Evolutionary conservation across 441 rosid genomes (phyloP).

Genomic region (Arabidopsis lyrata): DNA sequence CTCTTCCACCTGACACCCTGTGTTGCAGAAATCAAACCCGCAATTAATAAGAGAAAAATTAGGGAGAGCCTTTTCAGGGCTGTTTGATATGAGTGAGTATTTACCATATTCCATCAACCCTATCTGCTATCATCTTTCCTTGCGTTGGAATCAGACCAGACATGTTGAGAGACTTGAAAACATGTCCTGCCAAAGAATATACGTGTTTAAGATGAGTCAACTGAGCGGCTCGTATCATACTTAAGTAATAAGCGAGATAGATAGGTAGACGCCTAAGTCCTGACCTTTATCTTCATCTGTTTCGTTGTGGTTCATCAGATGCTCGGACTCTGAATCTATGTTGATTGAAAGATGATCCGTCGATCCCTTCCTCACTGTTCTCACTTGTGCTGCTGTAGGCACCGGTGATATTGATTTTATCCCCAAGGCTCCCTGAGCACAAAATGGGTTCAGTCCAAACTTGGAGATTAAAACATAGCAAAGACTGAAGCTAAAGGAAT

Average conservation of each 20-base stretch:
- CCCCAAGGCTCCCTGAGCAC: conserved; percentile 62
- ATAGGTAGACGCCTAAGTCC: conserved; percentile 36
- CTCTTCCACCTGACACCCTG: conserved; percentile 89
- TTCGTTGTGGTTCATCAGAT: conserved; percentile 61
- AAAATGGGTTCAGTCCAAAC: conserved; percentile 28
- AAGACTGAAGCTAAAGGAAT: neutral
- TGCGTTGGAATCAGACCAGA: conserved; percentile 86
- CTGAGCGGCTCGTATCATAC: neutral
- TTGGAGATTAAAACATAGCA: conserved; percentile 15
- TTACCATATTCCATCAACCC: conserved; percentile 93
- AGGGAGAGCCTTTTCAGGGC: neutral
- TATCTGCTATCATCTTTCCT: conserved; percentile 90
- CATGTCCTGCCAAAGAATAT: conserved; percentile 66
- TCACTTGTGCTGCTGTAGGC: conserved; percentile 78
- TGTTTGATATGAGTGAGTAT: conserved; percentile 9
- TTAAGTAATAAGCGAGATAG: conserved; percentile 19
- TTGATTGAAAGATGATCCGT: conserved; percentile 84
- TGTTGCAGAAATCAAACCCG: conserved; percentile 30
- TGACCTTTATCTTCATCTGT: conserved; percentile 88
- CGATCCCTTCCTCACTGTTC: conserved; percentile 88
- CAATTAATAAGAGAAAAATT: conserved; percentile 7
- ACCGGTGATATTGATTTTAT: conserved; percentile 62
- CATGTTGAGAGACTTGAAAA: conserved; percentile 86
- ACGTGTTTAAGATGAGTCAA: conserved; percentile 22
- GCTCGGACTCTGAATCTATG: conserved; percentile 75